Conservation (phyloP, 2,329 filamentous ascomycete species). For the Neoascochyta sp. region DNA sequence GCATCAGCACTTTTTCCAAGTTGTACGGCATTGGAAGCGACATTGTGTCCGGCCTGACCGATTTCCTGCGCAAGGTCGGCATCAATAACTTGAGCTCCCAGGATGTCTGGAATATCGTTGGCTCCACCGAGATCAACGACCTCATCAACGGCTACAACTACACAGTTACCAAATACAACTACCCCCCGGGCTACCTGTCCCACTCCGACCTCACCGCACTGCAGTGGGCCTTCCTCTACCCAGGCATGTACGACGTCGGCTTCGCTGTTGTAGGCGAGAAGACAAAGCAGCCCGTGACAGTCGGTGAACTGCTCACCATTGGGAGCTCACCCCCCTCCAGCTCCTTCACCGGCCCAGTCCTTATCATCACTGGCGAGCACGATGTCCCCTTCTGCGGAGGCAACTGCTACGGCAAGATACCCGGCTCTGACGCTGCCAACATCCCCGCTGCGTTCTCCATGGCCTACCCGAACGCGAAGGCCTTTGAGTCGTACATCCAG, state of each 20-base stretch:
- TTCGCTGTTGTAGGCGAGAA: conserved; percentile 48
- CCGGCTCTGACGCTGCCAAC: conserved; percentile 40
- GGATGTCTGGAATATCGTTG: conserved; percentile 28
- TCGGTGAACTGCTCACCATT: conserved; percentile 59
- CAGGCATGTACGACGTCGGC: conserved; percentile 53
- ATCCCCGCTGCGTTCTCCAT: conserved; percentile 45
- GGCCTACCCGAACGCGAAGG: conserved; percentile 46
- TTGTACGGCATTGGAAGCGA: conserved; percentile 11
- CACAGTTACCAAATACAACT: conserved; percentile 21
- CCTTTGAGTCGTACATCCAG: conserved; percentile 55
- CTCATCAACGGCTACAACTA: conserved; percentile 31
- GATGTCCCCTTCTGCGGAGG: conserved; percentile 60
- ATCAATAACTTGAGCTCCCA: conserved; percentile 10
- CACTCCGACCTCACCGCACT: conserved; percentile 47
- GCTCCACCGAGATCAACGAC: conserved; percentile 28
- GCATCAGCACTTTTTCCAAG: conserved; percentile 7
- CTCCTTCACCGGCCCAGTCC: conserved; percentile 52
- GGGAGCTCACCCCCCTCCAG: conserved; percentile 38
- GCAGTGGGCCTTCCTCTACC: conserved; percentile 50
- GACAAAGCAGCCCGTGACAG: conserved; percentile 55
- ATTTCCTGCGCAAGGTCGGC: conserved; percentile 13
- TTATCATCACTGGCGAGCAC: conserved; percentile 54
- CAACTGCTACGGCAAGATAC: conserved; percentile 47
- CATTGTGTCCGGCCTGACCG: conserved; percentile 16
- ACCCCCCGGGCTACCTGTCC: conserved; percentile 53